Percentiles rank a stretch among this genome's conserved stretches.
These are phyloP conservation scores for Zoysia pacifica DNA, from an alignment of 176 grass and related monocot genomes.

Conservation along the genomic window DNA sequence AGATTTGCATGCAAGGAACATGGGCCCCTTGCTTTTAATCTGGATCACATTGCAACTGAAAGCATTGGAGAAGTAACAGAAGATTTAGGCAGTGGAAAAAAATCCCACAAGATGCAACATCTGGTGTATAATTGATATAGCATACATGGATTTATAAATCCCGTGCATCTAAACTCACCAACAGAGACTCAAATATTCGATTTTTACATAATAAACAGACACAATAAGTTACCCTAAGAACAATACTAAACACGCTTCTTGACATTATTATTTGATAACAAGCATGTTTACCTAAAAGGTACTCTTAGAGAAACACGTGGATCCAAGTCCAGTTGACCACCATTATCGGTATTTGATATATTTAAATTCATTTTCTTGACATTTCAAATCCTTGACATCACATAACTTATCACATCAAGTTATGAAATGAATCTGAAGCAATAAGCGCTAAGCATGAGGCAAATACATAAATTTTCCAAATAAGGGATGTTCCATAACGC, in stretches of 20 bases:
- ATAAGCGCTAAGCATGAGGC: not conserved
- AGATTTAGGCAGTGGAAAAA: not conserved
- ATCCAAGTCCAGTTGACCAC: too few relatives aligned
- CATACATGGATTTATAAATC: not conserved
- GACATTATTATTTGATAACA: not conserved
- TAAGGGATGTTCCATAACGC: not conserved
- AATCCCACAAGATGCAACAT: not conserved
- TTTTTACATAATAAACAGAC: not conserved
- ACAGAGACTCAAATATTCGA: not conserved
- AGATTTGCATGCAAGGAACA: constrained; percentile 1
- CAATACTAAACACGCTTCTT: not conserved
- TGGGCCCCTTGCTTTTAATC: not conserved
- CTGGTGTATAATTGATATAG: not conserved
- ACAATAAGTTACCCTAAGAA: not conserved
- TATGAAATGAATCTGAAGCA: not conserved
- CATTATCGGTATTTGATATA: too few relatives aligned
- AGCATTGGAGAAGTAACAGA: not conserved
- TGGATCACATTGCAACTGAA: not conserved
- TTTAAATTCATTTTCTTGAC: too few relatives aligned
- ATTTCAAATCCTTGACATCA: too few relatives aligned
- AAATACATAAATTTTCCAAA: constrained; percentile 12
- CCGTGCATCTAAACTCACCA: not conserved
- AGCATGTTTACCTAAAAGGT: not conserved
- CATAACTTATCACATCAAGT: not conserved
- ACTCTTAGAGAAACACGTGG: too few relatives aligned